phyloP scores from a whole-genome alignment of 228 moss, liverwort and hornwort species.

The Sphagnum fallax region DNA sequence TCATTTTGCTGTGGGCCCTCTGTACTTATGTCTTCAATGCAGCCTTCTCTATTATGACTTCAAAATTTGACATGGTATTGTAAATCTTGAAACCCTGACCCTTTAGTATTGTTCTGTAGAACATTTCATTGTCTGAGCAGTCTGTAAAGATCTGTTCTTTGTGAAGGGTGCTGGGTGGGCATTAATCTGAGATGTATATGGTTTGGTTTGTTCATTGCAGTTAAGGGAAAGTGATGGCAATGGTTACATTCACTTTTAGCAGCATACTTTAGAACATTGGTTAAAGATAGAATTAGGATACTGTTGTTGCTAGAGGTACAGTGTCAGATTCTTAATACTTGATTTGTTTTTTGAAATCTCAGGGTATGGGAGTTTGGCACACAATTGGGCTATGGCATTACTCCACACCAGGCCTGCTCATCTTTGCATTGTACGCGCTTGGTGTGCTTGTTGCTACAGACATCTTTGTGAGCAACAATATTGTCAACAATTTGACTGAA shows the following conservation, averaged over 20 bases:
- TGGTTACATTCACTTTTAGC: too few species aligned
- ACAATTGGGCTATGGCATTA: slow-evolving; percentile 92
- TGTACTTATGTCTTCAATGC: slow-evolving; percentile 95
- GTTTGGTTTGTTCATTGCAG: too few species aligned
- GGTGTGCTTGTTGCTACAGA: slow-evolving; percentile 89
- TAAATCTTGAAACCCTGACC: not conserved
- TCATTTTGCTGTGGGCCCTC: slow-evolving; percentile 77
- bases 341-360: slow-evolving; percentile 2
- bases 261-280: too few species aligned
- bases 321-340: not conserved
- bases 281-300: too few species aligned
- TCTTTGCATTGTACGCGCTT: slow-evolving; percentile 77
- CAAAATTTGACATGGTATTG: slow-evolving; percentile 66
- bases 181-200: too few species aligned
- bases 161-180: too few species aligned
- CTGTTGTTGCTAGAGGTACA: not conserved
- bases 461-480: slow-evolving; percentile 88
- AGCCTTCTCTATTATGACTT: slow-evolving; percentile 68
- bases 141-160: too few species aligned
- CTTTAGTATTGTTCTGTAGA: too few species aligned
- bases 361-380: slow-evolving; percentile 91
- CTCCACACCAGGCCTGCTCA: slow-evolving; percentile 80
- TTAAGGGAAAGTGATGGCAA: too few species aligned
- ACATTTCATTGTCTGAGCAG: too few species aligned
- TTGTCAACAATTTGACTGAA: slow-evolving; percentile 67